Evolutionary conservation across 495 filamentous ascomycete genomes (phyloP), one percentile per base, ranked within the genome.

Genomic region (Tuber melanosporum): DNA sequence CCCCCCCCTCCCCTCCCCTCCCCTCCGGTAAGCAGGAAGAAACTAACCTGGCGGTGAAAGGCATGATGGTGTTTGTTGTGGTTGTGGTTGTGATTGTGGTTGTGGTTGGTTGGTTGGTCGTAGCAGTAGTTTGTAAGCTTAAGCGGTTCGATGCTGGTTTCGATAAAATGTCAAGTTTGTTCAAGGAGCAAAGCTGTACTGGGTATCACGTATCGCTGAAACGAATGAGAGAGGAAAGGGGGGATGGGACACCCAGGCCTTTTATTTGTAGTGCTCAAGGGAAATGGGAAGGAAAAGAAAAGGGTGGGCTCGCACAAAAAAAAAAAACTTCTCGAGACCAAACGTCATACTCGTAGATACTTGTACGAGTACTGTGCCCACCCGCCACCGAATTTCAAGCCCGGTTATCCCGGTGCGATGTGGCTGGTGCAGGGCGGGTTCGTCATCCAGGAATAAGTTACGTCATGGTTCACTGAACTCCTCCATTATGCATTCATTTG

Each of bases 31-130:
- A 47, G 69, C n/a, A 75, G 43, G 15, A 14, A 41, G 72, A 15
- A 36, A 43, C 78, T 43, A 7, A 80, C 78, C 78, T 80, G 46
- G 80, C 71, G 69, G 80, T 82, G 74, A 82, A 78, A 44, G 80
- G 72, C 80, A 82, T 82, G 43, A 66, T 43, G 42, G 8, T 73
- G 74, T 44, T 14, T 72, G 52, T 22, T 57, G 26, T 12, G 44
- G 36, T 73, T 52, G 20, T 36, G n/a, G 12, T 62, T 32, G 57
- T 32, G 32, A 32, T 32, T 32, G 32, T 32, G 32, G 32, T 32
- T 32, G 8, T 41, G 39, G 39, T 41, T 41, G 39, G 39, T 41
- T 41, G 39, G 39, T 41, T 41, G 4, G 39, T 2, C 39, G 39
- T 41, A 41, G 14, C 4, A 66, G 32, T 66, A 66, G 2, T 14